phyloP scores from a whole-genome alignment of 1,139 yeast genomes.

The Kurtzmaniella quercitrusa region DNA sequence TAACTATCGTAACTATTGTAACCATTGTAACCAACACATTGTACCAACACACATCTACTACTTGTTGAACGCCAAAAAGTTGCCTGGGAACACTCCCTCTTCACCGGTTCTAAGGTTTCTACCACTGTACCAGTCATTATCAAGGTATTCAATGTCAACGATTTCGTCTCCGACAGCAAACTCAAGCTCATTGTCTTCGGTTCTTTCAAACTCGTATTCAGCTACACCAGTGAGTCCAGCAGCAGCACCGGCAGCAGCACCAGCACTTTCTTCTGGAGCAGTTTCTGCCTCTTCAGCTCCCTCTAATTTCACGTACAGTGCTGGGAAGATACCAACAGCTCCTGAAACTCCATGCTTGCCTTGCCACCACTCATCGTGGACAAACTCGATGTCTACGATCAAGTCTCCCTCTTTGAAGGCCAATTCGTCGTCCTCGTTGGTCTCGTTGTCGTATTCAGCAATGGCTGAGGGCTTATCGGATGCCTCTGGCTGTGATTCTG shows the following conservation, averaged over 20 bases:
- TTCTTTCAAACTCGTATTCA: conserved; percentile 81
- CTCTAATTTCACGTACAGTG: conserved; percentile 56
- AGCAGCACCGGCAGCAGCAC: conserved; percentile 19
- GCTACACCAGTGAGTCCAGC: conserved; percentile 62
- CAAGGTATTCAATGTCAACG: conserved; percentile 79
- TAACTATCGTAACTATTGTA: no score
- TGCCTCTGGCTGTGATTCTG: conserved; percentile 8
- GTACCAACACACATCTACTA: no score
- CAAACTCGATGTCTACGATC: conserved; percentile 60
- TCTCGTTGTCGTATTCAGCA: conserved; percentile 65
- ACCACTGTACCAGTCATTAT: conserved; percentile 98
- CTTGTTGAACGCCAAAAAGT: conserved; percentile 56
- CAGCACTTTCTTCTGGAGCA: conserved; percentile 17
- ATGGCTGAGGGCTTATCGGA: conserved; percentile 38
- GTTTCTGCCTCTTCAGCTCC: conserved; percentile 16
- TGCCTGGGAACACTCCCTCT: conserved; percentile 85
- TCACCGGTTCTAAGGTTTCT: conserved; percentile 60
- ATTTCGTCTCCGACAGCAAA: conserved; percentile 78
- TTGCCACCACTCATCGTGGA: conserved; percentile 82
- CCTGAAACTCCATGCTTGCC: conserved; percentile 61
- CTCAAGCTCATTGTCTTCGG: conserved; percentile 84
- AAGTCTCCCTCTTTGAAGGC: conserved; percentile 61
- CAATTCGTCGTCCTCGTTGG: conserved; percentile 75
- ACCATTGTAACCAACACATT: no score
- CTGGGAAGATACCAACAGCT: conserved; percentile 67